A percentile compares a stretch with the other conserved stretches of the same genome.
phyloP scores from a whole-genome alignment of 108 stramenopile species.

The Cyclotella atomus region DNA sequence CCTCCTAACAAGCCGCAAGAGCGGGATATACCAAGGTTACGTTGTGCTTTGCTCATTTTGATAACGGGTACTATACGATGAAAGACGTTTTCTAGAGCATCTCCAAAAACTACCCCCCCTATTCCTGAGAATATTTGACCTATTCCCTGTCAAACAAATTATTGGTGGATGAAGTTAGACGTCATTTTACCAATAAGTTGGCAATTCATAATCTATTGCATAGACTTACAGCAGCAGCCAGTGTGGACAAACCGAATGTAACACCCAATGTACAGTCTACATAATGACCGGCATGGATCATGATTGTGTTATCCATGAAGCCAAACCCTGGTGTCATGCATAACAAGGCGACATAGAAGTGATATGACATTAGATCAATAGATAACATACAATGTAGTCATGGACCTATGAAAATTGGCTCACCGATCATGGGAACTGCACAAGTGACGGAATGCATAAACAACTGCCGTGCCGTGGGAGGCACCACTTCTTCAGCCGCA shows the following conservation, averaged over 20 bases:
- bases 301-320: slow-evolving; percentile 79
- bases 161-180: not conserved
- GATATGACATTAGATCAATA: no score
- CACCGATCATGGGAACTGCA: slow-evolving; percentile 54
- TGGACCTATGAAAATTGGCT: no score
- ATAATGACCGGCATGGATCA: slow-evolving; percentile 74
- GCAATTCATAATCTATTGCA: no score
- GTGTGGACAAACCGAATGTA: slow-evolving; percentile 68
- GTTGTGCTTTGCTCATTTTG: slow-evolving; percentile 58
- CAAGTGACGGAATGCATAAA: slow-evolving; percentile 12
- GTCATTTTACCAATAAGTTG: not conserved
- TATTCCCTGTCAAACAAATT: slow-evolving; percentile 48
- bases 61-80: slow-evolving; percentile 34
- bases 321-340: slow-evolving; percentile 48
- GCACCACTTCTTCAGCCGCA: not conserved
- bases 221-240: slow-evolving; percentile 56
- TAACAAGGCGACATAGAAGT: not conserved
- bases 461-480: slow-evolving; percentile 31
- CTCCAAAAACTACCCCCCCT: slow-evolving; percentile 47
- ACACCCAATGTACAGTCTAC: slow-evolving; percentile 79
- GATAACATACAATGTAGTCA: no score
- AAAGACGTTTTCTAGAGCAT: slow-evolving; percentile 45
- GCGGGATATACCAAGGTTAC: slow-evolving; percentile 19
- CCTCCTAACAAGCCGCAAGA: slow-evolving; percentile 48
- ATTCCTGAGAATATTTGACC: slow-evolving; percentile 47